Percentiles rank a stretch among this genome's conserved stretches.
Evolutionary conservation across 805 yeast species (phyloP).

Genomic region (Candida insectalens): DNA sequence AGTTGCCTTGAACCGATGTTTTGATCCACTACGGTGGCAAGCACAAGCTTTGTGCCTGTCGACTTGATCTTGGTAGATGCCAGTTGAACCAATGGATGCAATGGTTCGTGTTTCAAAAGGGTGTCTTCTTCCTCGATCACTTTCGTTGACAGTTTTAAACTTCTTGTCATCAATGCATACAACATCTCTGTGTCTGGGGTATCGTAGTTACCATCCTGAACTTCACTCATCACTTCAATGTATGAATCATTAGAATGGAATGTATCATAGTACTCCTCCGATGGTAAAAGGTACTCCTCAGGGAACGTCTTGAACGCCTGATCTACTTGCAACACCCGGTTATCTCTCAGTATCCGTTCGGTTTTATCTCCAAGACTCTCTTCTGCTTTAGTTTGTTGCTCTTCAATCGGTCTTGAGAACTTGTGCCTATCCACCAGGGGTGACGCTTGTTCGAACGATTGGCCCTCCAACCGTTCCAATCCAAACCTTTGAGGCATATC

Average conservation of each 20-base stretch:
- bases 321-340: slow-evolving; percentile 10
- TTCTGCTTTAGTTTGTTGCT: too few relatives aligned
- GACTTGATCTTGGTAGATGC: slow-evolving; percentile 6
- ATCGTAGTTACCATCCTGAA: slow-evolving; percentile 10
- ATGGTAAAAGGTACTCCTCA: slow-evolving; percentile 7
- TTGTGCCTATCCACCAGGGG: background rate
- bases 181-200: slow-evolving; percentile 11
- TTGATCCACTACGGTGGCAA: slow-evolving; percentile 10
- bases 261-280: slow-evolving; percentile 11
- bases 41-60: slow-evolving; percentile 8
- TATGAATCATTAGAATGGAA: slow-evolving; percentile 12
- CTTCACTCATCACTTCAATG: slow-evolving; percentile 16
- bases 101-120: background rate
- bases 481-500: slow-evolving; percentile 5
- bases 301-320: slow-evolving; percentile 6
- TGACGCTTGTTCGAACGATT: slow-evolving; percentile 5
- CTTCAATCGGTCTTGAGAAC: background rate
- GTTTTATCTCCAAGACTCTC: background rate
- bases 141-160: slow-evolving; percentile 5
- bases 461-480: slow-evolving; percentile 5
- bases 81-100: slow-evolving; percentile 6
- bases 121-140: slow-evolving; percentile 1
- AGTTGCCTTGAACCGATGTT: slow-evolving; percentile 10
- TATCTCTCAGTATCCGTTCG: background rate
- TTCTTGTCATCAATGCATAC: slow-evolving; percentile 11